phyloP scores from a whole-genome alignment of 2,329 filamentous ascomycete genomes.

The Aspergillus eucalypticola region DNA sequence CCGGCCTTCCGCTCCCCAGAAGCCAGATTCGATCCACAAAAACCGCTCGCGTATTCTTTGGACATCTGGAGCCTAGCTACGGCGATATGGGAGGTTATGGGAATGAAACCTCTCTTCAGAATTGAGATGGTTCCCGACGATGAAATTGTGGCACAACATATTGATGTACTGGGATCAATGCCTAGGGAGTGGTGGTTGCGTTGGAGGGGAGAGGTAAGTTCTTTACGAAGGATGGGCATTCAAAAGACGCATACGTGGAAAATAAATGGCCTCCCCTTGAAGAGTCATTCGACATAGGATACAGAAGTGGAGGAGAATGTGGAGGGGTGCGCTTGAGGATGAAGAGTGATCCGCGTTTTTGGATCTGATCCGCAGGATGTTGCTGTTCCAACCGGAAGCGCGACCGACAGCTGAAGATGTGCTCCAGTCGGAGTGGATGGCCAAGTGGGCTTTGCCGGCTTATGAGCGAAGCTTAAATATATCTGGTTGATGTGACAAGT shows the following conservation, averaged over 20 bases:
- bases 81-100: constrained; percentile 31
- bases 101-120: constrained; percentile 28
- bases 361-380: constrained; percentile 19
- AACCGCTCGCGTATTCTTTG: constrained; percentile 23
- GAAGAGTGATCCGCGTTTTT: constrained; percentile 20
- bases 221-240: constrained; percentile 20
- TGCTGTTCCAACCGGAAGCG: constrained; percentile 18
- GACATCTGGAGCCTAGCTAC: constrained; percentile 32
- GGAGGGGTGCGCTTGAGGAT: constrained; percentile 10
- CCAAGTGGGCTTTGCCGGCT: constrained; percentile 22
- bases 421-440: constrained; percentile 20
- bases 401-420: constrained; percentile 17
- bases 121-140: constrained; percentile 18
- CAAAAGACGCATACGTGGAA: constrained; percentile 8
- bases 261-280: constrained; percentile 15
- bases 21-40: constrained; percentile 15
- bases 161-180: constrained; percentile 26
- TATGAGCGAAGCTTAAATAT: not conserved
- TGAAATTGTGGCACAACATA: constrained; percentile 22
- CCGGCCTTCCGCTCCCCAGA: constrained; percentile 19
- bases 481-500: too few relatives aligned
- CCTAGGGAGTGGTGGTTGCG: constrained; percentile 20
- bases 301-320: constrained; percentile 17
- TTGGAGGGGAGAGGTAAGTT: constrained; percentile 15
- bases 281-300: constrained; percentile 14